Conservation (phyloP, 768 basidiomycete genomes). For the Kwoniella botswanensis region DNA sequence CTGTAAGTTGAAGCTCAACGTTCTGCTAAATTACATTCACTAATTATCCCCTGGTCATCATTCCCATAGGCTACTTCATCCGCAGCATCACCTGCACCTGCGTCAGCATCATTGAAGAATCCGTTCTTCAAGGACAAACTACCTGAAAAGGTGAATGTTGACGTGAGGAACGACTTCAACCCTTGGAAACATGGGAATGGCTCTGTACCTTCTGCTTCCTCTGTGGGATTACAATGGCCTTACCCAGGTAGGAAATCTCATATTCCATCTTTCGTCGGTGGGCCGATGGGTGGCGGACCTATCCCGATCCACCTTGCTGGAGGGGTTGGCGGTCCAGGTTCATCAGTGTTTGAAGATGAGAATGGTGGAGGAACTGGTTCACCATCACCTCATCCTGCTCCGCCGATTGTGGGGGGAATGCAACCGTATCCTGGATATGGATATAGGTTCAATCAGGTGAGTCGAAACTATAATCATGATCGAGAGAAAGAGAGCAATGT, state of each 20-base stretch:
- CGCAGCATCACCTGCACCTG: slow-evolving; percentile 27
- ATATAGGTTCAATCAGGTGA: slow-evolving; percentile 36
- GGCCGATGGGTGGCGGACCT: slow-evolving; percentile 38
- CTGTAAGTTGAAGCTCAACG: slow-evolving; percentile 4
- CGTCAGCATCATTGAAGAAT: slow-evolving; percentile 59
- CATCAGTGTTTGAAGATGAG: slow-evolving; percentile 10
- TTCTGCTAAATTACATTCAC: neutral
- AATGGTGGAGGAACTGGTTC: slow-evolving; percentile 18
- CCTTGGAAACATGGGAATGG: slow-evolving; percentile 88
- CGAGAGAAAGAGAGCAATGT: neutral
- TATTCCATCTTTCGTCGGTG: slow-evolving; percentile 68
- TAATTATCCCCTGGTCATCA: neutral
- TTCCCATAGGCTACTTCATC: slow-evolving; percentile 9
- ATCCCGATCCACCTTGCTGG: slow-evolving; percentile 20
- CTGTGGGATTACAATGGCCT: slow-evolving; percentile 77
- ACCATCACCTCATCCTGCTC: slow-evolving; percentile 30
- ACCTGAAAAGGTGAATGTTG: slow-evolving; percentile 72
- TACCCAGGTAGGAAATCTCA: slow-evolving; percentile 87
- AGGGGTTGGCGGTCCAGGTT: slow-evolving; percentile 7
- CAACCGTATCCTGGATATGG: slow-evolving; percentile 38
- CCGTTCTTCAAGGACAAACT: slow-evolving; percentile 86
- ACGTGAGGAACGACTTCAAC: slow-evolving; percentile 96
- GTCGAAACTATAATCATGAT: neutral
- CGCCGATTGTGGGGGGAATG: slow-evolving; percentile 31
- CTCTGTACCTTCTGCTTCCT: slow-evolving; percentile 75